phyloP scores from a whole-genome alignment of 2,329 filamentous ascomycete genomes.

The Fusarium sp. region DNA sequence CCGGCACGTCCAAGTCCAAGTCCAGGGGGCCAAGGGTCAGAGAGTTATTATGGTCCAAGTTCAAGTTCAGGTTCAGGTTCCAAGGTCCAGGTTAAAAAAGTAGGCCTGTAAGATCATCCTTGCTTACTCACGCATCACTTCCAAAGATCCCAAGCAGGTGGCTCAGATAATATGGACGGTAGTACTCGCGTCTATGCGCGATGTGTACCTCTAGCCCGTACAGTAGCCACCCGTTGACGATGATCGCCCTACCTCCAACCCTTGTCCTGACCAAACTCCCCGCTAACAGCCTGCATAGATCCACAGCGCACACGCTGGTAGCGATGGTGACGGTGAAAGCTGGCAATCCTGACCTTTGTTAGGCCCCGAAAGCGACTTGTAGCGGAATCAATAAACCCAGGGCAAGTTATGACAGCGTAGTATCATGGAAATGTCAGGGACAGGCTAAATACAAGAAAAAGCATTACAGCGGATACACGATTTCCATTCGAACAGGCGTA shows the following conservation, averaged over 20 bases:
- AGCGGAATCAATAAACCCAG: slow-evolving; percentile 12
- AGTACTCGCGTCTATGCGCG: neutral
- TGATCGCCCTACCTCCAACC: slow-evolving; percentile 48
- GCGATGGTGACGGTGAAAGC: slow-evolving; percentile 45
- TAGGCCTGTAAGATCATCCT: neutral
- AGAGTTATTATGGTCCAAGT: neutral
- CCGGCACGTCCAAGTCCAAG: slow-evolving; percentile 14
- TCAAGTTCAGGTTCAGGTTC: neutral
- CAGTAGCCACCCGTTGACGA: slow-evolving; percentile 49
- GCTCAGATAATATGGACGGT: slow-evolving; percentile 43
- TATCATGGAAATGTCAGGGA: neutral
- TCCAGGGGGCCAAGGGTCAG: too few relatives aligned
- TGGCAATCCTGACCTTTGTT: slow-evolving; percentile 24
- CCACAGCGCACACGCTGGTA: slow-evolving; percentile 37
- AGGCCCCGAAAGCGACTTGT: slow-evolving; percentile 15
- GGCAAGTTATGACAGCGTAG: slow-evolving; percentile 3
- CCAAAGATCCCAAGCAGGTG: slow-evolving; percentile 46
- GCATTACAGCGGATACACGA: neutral
- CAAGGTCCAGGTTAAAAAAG: slow-evolving; percentile 2
- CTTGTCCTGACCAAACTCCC: slow-evolving; percentile 34
- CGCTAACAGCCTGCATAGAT: slow-evolving; percentile 26
- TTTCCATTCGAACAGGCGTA: neutral
- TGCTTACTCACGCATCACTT: slow-evolving; percentile 20
- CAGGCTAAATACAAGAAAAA: neutral
- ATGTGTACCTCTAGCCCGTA: slow-evolving; percentile 2